phyloP scores from a whole-genome alignment of 352 stramenopile genomes.

The Phytophthora pisi region DNA sequence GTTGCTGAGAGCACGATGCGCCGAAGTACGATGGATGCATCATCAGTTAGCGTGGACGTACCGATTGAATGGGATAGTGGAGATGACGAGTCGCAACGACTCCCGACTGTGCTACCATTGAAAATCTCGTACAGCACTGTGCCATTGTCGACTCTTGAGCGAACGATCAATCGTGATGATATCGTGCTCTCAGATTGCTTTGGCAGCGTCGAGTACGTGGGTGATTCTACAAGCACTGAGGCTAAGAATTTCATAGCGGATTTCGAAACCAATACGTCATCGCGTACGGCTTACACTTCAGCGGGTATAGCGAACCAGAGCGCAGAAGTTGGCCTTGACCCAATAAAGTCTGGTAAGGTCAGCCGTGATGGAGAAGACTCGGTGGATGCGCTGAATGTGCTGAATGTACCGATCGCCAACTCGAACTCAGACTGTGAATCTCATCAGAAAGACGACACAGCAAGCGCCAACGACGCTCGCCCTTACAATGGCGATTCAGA shows the following conservation, averaged over 20 bases:
- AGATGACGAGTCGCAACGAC: background rate
- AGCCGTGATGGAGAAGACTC: background rate
- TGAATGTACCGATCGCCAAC: background rate
- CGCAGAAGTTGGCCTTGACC: background rate
- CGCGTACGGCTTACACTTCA: background rate
- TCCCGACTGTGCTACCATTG: conserved; percentile 10
- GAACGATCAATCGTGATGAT: background rate
- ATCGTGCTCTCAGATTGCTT: background rate
- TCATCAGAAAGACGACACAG: background rate
- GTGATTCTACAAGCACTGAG: background rate
- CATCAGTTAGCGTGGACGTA: conserved; percentile 1
- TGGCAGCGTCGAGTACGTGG: background rate
- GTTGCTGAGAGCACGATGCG: background rate
- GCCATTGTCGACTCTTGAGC: background rate
- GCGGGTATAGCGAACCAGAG: background rate
- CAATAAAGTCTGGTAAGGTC: background rate
- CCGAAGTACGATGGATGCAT: background rate
- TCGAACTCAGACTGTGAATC: background rate
- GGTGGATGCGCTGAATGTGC: background rate
- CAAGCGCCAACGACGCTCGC: background rate
- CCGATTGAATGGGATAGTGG: conserved; percentile 12
- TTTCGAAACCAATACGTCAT: too few species aligned
- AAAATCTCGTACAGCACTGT: conserved; percentile 9
- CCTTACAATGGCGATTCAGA: background rate
- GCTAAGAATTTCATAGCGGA: background rate